phyloP scores from a whole-genome alignment of 805 yeast genomes.

The Cyberlindnera subsufficiens region DNA sequence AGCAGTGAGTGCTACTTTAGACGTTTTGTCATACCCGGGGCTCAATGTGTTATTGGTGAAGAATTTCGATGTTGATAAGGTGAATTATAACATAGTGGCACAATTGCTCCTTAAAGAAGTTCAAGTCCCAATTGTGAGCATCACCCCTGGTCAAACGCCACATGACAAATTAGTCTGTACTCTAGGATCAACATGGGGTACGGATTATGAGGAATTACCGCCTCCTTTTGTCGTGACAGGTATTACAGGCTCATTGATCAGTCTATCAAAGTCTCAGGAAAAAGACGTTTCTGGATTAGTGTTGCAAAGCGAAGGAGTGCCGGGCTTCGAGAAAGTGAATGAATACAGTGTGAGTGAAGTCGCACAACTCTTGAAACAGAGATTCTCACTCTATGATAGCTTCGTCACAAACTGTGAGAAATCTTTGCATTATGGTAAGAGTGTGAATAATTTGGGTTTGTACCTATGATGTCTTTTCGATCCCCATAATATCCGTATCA shows the following conservation, averaged over 20 bases:
- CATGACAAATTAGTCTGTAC: conserved; percentile 19
- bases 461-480: conserved; percentile 11
- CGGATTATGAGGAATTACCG: conserved; percentile 23
- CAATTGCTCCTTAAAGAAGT: conserved; percentile 14
- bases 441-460: conserved; percentile 20
- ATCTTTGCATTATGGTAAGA: conserved; percentile 11
- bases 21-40: conserved; percentile 13
- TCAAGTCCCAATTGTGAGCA: conserved; percentile 6
- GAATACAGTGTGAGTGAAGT: conserved; percentile 26
- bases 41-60: conserved; percentile 11
- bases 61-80: conserved; percentile 27
- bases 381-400: conserved; percentile 3
- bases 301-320: conserved; percentile 57
- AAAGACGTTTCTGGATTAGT: conserved; percentile 15
- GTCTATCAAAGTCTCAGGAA: conserved; percentile 17
- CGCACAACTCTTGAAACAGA: conserved; percentile 3
- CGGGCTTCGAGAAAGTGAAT: conserved; percentile 51
- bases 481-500: background rate
- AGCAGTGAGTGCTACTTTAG: conserved; percentile 4
- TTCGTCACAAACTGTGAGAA: conserved; percentile 8
- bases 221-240: conserved; percentile 66
- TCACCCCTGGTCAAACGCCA: conserved; percentile 31
- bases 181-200: conserved; percentile 1
- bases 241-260: conserved; percentile 40
- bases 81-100: conserved; percentile 27